These are phyloP conservation scores for Quercus robur DNA, from an alignment of 306 rosid genomes.

Conservation along the genomic window DNA sequence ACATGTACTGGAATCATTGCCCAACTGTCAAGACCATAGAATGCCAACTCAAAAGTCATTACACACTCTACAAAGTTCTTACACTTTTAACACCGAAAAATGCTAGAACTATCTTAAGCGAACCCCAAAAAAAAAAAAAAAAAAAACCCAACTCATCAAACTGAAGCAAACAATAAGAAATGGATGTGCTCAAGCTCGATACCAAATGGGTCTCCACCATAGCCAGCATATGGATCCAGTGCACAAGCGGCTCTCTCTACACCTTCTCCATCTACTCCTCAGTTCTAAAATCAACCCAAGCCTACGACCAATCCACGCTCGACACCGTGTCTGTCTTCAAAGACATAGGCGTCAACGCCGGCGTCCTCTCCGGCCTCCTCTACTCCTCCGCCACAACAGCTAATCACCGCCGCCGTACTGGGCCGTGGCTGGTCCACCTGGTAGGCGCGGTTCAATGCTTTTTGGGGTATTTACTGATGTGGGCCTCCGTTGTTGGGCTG, in stretches of 20 bases:
- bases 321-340: slow-evolving; percentile 93
- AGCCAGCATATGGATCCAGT: slow-evolving; percentile 77
- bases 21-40: no score
- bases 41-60: no score
- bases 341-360: slow-evolving; percentile 83
- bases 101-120: no score
- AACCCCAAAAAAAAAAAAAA: not conserved
- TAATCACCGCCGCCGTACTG: slow-evolving; percentile 5
- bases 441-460: slow-evolving; percentile 63
- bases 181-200: slow-evolving; percentile 41
- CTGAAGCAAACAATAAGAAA: not conserved
- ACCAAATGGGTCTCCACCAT: slow-evolving; percentile 63
- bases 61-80: no score
- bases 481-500: slow-evolving; percentile 73
- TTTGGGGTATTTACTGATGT: slow-evolving; percentile 59
- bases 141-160: not conserved
- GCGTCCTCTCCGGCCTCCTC: slow-evolving; percentile 75
- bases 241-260: slow-evolving; percentile 76
- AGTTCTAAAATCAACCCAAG: slow-evolving; percentile 62
- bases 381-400: slow-evolving; percentile 57
- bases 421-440: slow-evolving; percentile 73
- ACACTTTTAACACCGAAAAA: no score
- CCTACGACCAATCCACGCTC: slow-evolving; percentile 83
- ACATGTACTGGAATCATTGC: no score
- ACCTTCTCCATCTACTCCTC: slow-evolving; percentile 86